phyloP scores from a whole-genome alignment of 331 rosid genomes.

The Malus hybrid region DNA sequence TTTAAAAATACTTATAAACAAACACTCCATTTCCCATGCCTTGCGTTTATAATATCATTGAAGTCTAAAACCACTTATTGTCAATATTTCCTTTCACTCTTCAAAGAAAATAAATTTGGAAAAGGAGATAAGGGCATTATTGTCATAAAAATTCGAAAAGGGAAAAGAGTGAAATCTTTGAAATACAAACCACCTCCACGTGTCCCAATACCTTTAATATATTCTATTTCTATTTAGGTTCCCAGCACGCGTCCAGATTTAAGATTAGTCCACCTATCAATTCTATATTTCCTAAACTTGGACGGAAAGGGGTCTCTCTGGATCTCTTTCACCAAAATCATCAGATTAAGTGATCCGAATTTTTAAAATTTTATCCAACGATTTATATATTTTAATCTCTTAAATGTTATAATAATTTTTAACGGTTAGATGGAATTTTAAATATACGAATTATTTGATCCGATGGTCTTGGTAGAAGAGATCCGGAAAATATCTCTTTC shows the following conservation, averaged over 20 bases:
- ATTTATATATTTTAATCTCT: rapidly evolving
- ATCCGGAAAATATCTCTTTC: rapidly evolving
- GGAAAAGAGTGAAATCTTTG: background rate
- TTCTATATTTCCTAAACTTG: background rate
- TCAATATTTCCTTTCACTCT: too few species aligned
- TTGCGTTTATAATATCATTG: too few species aligned
- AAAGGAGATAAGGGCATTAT: too few species aligned
- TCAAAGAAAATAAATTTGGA: too few species aligned
- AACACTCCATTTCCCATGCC: too few species aligned
- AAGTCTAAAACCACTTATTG: too few species aligned
- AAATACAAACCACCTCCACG: background rate
- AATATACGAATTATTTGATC: rapidly evolving
- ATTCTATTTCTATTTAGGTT: background rate
- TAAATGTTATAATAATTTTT: too few species aligned
- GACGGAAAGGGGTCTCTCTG: too few species aligned
- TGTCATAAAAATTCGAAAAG: too few species aligned
- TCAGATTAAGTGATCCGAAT: rapidly evolving
- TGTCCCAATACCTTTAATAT: background rate
- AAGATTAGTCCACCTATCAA: background rate
- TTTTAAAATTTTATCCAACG: too few species aligned
- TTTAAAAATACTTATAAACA: too few species aligned
- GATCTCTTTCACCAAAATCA: rapidly evolving
- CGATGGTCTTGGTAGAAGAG: rapidly evolving
- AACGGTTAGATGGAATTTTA: rapidly evolving
- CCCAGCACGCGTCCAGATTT: background rate